Base-by-base conservation (phyloP, 805 yeast genomes). In the Saccharomyces jurei region DNA sequence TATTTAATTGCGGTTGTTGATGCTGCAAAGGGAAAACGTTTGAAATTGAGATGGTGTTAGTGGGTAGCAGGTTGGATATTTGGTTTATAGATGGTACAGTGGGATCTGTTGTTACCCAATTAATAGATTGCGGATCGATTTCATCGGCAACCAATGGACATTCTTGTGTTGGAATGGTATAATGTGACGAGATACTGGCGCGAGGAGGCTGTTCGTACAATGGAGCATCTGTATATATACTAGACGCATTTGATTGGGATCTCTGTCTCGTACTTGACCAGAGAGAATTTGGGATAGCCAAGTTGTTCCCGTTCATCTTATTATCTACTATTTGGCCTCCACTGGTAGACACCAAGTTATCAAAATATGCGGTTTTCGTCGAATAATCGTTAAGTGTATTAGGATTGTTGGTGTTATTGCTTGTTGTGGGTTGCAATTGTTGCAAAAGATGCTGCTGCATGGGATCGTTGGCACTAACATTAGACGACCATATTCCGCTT, bases 71-170 rank as follows among this genome's bases (percentile, higher is more conserved):
- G 30, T 64, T 76, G 59, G 89, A 75, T 49, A 92, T 74, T 30
- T 87, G 83, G 59, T 86, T 82, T 1, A 95, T 83, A 6, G 92
- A 88, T 4, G 87, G 87, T 58, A 88, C 73, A 48, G 82, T 74
- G 3, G 87, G 77, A 63, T 86, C 89, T 46, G 87, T 81, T 2
- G 91, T 82, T n/a, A 86, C 84, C 72, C 86, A 76, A 46, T 80
- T 76, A 46, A 85, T 72, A 41, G 78, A 74, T 29, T 79, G 71
- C 54, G 85, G 82, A 58, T 85, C 85, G 46, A 82, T 71, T 56
- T 84, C 83, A 64, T 87, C 91, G 44, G 72, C 71, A 50, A 79
- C 70, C 10, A 71, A 54, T 49, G 76, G 69, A 66, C 68, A 53
- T 72, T 2, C 62, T 46, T 6, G 73, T 30, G 50, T 36, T 13